Conservation (phyloP, 805 yeast genomes). For the Novakomyces olei region DNA sequence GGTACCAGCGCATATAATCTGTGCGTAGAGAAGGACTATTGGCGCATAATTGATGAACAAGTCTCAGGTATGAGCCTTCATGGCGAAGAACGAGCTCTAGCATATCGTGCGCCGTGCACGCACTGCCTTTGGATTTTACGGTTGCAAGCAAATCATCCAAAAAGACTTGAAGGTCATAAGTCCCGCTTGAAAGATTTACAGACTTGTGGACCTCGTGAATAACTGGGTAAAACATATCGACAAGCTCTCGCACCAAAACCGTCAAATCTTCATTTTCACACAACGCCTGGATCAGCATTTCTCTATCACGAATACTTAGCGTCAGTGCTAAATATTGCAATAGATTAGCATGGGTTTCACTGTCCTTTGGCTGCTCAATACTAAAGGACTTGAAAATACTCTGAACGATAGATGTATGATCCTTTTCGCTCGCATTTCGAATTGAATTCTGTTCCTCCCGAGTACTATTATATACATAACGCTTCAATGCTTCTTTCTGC, state of each 20-base stretch:
- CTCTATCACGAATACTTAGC: conserved; percentile 2
- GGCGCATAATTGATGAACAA: conserved; percentile 1
- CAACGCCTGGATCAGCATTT: not conserved
- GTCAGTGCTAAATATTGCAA: not conserved
- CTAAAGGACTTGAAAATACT: not conserved
- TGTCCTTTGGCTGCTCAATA: not conserved
- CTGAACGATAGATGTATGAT: not conserved
- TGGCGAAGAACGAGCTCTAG: not conserved
- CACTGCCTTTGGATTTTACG: no score
- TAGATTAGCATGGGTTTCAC: not conserved
- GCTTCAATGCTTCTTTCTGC: not conserved
- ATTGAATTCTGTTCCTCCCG: not conserved
- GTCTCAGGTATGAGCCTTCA: not conserved
- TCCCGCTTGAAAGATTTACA: conserved; percentile 1
- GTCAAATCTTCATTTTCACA: conserved; percentile 1
- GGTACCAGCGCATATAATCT: conserved; percentile 2
- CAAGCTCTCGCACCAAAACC: not conserved
- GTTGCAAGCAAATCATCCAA: not conserved
- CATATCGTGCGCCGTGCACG: no score
- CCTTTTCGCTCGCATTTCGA: not conserved
- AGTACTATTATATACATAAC: not conserved
- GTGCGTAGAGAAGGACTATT: conserved; percentile 2
- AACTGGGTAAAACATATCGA: not conserved
- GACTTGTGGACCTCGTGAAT: conserved; percentile 2
- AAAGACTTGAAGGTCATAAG: conserved; percentile 2